Evolutionary conservation across 768 basidiomycete genomes (phyloP).

Genomic region (Tulasnella sp.): DNA sequence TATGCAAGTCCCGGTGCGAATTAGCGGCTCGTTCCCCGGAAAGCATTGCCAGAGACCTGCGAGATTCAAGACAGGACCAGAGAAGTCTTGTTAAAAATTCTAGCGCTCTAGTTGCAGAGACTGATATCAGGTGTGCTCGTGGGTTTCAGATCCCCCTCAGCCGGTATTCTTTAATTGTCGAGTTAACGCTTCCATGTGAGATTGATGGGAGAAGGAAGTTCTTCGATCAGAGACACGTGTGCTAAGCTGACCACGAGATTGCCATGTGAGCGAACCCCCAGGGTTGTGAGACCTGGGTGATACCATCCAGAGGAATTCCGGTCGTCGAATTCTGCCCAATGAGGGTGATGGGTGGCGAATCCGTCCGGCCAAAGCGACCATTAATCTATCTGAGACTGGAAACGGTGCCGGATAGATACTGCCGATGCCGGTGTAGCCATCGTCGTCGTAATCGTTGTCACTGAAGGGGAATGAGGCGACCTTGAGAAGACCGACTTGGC

Average conservation of each 20-base stretch:
- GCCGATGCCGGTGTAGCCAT: not conserved
- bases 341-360: not conserved
- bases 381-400: not conserved
- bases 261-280: not conserved
- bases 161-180: no score
- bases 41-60: no score
- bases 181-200: no score
- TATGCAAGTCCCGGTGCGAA: no score
- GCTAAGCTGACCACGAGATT: not conserved
- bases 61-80: no score
- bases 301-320: no score
- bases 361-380: not conserved
- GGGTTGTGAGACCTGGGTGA: not conserved
- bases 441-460: not conserved
- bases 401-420: not conserved
- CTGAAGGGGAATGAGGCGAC: not conserved
- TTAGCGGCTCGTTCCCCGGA: no score
- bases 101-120: no score
- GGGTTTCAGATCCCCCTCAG: no score
- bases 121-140: no score
- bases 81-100: no score
- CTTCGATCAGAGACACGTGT: not conserved
- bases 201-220: not conserved
- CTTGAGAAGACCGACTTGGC: slow-evolving; percentile 16
- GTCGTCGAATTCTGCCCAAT: no score